Base-by-base conservation (phyloP, 2,329 filamentous ascomycete species). In the Pseudocercospora fijiensis region DNA sequence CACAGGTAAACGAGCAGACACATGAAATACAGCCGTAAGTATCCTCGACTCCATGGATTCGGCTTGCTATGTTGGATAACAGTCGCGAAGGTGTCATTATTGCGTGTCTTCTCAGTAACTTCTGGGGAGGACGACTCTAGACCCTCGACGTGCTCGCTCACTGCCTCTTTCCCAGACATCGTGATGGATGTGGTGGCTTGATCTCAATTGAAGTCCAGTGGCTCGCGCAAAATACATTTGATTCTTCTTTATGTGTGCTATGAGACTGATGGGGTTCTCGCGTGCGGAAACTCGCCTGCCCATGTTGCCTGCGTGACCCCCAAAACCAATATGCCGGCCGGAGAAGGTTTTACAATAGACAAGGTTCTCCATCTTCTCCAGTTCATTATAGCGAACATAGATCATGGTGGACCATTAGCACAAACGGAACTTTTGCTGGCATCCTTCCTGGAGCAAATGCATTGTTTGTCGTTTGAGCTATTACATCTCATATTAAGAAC, bases 1-100 rank as follows among this genome's bases (percentile, higher is more conserved):
- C 26, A 26, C 55, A 53, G 30, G 16, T 60, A 80, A 51, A 74
- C 77, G 0, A 74, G 73, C 33, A 76, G 79, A 28, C 18, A 64
- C 53, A 61, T 57, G n/a, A 41, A 52, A n/a, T 73, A 73, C 4
- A 73, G 51, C 53, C 69, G 60, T 9, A 72, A n/a, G 65, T 69
- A 69, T 0, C 71, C 71, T 16, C 67, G 70, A 16, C 71, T 70
- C 67, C 67, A 72, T 9, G 69, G 45, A 26, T 49, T 49, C 9
- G 45, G 45, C 45, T 49, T 49, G 22, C 22, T 20, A 8, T 49
- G 45, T 16, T 49, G 18, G 4, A 49, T 49, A 9, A 49, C 45
- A 24, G 20, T 24, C 45, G 45, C 45, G 20, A 49, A 18, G 24
- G 45, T 49, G 13, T 22, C 45, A 24, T 49, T 20, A 24, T 49